Conservation (phyloP, 257 asterid genomes). For the Buddleja alternifolia region DNA sequence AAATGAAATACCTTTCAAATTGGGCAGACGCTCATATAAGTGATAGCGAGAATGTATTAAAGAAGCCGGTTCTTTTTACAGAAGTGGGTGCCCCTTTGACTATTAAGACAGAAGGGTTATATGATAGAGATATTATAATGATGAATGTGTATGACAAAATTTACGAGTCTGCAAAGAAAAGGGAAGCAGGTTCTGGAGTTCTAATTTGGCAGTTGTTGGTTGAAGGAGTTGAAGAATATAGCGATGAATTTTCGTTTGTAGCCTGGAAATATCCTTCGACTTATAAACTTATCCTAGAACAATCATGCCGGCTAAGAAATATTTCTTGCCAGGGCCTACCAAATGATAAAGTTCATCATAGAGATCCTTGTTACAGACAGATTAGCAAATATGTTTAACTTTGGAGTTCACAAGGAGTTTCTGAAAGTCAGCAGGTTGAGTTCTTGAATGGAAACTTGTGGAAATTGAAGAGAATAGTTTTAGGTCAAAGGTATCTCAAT, state of each 20-base stretch:
- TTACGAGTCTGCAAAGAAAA: conserved; percentile 40
- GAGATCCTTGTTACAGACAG: too few species aligned
- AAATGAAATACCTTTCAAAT: conserved; percentile 33
- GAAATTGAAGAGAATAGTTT: too few species aligned
- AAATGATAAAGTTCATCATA: too few species aligned
- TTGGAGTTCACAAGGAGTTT: too few species aligned
- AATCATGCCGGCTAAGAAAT: conserved; percentile 40
- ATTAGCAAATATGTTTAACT: too few species aligned
- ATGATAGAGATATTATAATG: conserved; percentile 31
- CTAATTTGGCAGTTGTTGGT: conserved; percentile 42
- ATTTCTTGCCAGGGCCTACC: too few species aligned
- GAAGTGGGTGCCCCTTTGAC: conserved; percentile 39
- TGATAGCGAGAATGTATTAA: conserved; percentile 34
- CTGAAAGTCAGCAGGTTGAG: too few species aligned
- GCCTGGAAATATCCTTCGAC: conserved; percentile 44
- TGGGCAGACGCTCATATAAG: conserved; percentile 44
- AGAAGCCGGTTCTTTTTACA: conserved; percentile 46
- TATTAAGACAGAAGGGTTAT: conserved; percentile 17
- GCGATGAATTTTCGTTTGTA: conserved; percentile 38
- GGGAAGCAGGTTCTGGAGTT: conserved; percentile 44
- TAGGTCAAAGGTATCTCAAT: too few species aligned
- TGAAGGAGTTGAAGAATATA: conserved; percentile 39
- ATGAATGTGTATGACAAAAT: conserved; percentile 37
- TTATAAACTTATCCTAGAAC: conserved; percentile 36
- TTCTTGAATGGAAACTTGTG: too few species aligned